Base-by-base conservation (phyloP, 2,329 filamentous ascomycete genomes). In the Colletotrichum graminicola region DNA sequence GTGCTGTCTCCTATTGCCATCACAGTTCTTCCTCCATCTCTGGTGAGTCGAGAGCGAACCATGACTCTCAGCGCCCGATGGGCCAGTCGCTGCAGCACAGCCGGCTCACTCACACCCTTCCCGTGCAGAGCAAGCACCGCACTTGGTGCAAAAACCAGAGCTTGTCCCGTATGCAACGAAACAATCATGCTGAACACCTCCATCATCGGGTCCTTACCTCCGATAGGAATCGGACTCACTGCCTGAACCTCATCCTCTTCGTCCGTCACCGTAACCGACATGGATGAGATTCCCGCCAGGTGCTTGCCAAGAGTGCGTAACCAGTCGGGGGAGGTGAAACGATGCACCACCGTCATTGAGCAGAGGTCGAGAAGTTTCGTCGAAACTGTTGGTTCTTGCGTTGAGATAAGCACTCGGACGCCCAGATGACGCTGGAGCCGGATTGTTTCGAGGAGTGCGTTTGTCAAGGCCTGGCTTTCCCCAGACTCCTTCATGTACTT, bases 331-430 rank as follows among this genome's bases (percentile, higher is more conserved):
- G 78, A 80, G 0, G 85, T 89, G 78, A 95, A 95, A 0, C 91
- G 86, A 76, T 95, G 92, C 0, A 94, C 89, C 21, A 94, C 84
- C 0, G 89, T 92, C 21, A 93, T 81, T 0, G 89, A 90, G 78
- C 91, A 94, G 0, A 95, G 82, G 64, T 94, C 92, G 0, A 95
- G 84, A 0, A 96, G 84, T 18, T 86, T 85, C 0, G 90, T 89
- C 0, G 90, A 91, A 4, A 95, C 85, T 0, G 91, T 93, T 0
- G 93, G 93, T 75, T 95, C 93, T 76, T 96, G 92, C 0, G 93
- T 95, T 0, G 92, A 90, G 41, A 95, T 90, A 52, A 95, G 77
- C 5, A 94, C 84, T 0, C 92, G 86, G 0, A 87, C 85, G 0
- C 86, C 92, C 0, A 90, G 80, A 76, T 95, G 93, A 0, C 92